Base-by-base conservation (phyloP, 257 asterid genomes). In the Capsicum chinense region DNA sequence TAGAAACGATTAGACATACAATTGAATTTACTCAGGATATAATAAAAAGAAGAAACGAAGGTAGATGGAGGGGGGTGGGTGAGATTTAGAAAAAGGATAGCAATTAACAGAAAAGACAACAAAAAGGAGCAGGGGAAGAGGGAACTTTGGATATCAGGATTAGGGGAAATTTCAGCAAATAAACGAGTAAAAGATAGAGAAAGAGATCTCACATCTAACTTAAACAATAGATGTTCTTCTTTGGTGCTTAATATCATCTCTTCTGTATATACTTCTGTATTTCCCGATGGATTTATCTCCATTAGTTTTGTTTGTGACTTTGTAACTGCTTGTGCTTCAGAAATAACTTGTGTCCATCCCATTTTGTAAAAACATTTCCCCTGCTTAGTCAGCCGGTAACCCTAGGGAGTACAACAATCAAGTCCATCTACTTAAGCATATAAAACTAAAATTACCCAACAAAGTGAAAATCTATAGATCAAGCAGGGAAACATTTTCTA, bases 311-410 rank as follows among this genome's bases (percentile, higher is more conserved):
- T 90, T 58, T 96, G 90, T 83, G 89, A 81, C 91, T 90, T 94
- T 85, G 92, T 87, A 79, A 89, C 95, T 69, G 90, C 95, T 87
- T 90, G 87, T 47, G 90, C 86, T 52, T 89, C 92, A 88, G 91
- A 88, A 81, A 80, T 80, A 62, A 94, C 93, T 90, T 86, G 92
- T 74, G 44, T 89, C 97, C 99, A 95, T 33, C 94, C 96, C 92
- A 89, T 88, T 88, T 89, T 91, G 81, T 83, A 87, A 69, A 89
- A 79, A 80, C 92, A 88, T 82, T 83, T 92, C 2, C 98, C 97
- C 81, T 93, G 98, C 85, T 88, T 89, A 58, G 98, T 92, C 69
- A 92, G 88, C 67, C 87, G 90, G 91, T 92, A 95, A 47, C 98
- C 98, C 98, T 95, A 66, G 56, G 56, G 59, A 73, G 2, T 48